Base-by-base conservation (phyloP, 1,139 yeast genomes). In the Zygoascus meyerae region DNA sequence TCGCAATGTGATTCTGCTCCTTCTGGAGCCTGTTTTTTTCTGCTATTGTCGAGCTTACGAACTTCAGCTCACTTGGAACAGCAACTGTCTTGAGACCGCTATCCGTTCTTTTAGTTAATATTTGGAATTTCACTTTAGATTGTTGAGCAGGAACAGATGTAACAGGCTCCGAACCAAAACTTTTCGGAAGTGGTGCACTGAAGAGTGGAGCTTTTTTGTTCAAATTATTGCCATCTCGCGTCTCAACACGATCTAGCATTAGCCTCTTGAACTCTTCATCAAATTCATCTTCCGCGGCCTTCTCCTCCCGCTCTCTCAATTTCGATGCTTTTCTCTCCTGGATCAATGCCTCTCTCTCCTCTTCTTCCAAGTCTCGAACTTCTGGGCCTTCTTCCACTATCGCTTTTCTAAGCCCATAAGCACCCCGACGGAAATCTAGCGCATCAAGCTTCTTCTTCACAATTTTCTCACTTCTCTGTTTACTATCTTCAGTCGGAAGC, bases 181-280 rank as follows among this genome's bases (percentile, higher is more conserved):
- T 32, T 39, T 15, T 21, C 14, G 46, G 40, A 7, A 40, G 26
- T 16, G 49, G 33, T 38, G 38, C 43, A 35, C 45, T 41, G 18
- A 37, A 40, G 5, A 29, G 18, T 12, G 36, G 21, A 16, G 11
- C 31, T n/a, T 28, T 40, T 26, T 40, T 32, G 21, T n/a, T 14
- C 2, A 29, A 12, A 16, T 39, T 18, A 5, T 42, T 28, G 12
- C 15, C 15, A 34, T 37, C 34, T 16, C 36, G 34, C 12, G 30
- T 31, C 15, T 29, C 37, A 12, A 35, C 5, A 52, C 36, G 44
- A 32, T 55, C 61, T 18, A 57, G 48, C 64, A 67, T 59, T 45
- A 67, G 51, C 45, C 50, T 52, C 31, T 64, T 58, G 45, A 67
- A 65, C 42, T 66, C 36, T 32, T 49, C 44, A 34, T 57, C 58